Evolutionary conservation across 2,329 filamentous ascomycete species (phyloP), one percentile per base, ranked within the genome.

Genomic region (Xylariaceae sp.): DNA sequence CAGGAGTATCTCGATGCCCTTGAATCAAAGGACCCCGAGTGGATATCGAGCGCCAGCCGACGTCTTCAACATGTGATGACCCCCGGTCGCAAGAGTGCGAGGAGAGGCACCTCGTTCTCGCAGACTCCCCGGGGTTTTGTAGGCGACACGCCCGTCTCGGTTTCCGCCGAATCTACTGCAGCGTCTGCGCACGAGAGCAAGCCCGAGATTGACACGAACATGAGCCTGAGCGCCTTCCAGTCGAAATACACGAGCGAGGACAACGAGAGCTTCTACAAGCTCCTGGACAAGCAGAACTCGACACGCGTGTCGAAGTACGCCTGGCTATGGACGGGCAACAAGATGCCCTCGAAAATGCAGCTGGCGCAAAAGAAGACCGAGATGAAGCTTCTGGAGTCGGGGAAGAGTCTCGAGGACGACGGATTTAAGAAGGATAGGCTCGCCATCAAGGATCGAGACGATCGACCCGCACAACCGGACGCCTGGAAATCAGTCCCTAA

Each of bases 191-290:
- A 72, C 13, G 70, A 72, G 15, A 72, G 75, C 54, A 77, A 75
- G 56, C 76, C 77, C 59, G 74, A 80, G 37, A 78, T 90, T 15
- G 87, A 96, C 71, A 85, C 87, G 48, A 88, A 87, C 66, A 85
- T 97, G 79, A 92, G 88, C 61, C 81, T 99, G 1, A 85, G 87
- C 56, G 84, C 87, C 1, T 99, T 97, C 69, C 94, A 99, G 71
- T 83, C 89, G 2, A 93, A 90, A 66, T 97, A 97, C 75, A 99
- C 93, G 1, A 96, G 91, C 69, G 94, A 99, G 74, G 94, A 99
- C 73, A 97, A 97, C 71, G 94, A 97, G 72, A 95, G 90, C 67
- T 97, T 99, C 77, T 96, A 96, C 74, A 88, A 88, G 67, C 80
- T 99, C 1, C 78, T 97, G 34, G 94, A 99, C 75, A 89, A 87